These are phyloP conservation scores for Podaxis pistillaris DNA, from an alignment of 768 basidiomycete genomes.

Conservation along the genomic window DNA sequence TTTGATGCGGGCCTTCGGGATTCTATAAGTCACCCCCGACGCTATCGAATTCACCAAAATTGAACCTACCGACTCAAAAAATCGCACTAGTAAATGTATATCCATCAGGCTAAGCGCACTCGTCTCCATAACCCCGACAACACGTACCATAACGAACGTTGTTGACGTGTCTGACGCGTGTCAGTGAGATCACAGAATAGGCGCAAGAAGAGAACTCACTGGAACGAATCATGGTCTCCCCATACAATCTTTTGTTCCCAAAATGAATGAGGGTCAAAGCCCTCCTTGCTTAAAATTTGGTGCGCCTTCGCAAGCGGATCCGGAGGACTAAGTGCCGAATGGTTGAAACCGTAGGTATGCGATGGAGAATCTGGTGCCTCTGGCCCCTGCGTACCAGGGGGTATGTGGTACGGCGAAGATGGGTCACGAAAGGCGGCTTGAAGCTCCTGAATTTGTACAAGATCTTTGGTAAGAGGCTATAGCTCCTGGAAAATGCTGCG, in stretches of 20 bases:
- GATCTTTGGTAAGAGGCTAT: neutral
- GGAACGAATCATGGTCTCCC: conserved; percentile 80
- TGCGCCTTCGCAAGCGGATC: conserved; percentile 37
- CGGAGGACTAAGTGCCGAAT: conserved; percentile 5
- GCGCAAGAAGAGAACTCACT: conserved; percentile 43
- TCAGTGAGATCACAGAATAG: neutral
- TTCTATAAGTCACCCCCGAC: conserved; percentile 4
- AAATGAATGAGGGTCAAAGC: conserved; percentile 64
- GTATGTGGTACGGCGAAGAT: conserved; percentile 61
- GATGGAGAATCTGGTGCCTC: conserved; percentile 50
- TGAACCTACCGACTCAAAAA: conserved; percentile 62
- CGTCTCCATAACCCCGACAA: neutral
- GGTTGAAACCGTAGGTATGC: conserved; percentile 10
- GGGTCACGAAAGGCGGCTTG: conserved; percentile 63
- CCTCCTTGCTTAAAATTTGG: conserved; percentile 37
- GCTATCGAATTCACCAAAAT: neutral
- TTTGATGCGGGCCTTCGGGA: conserved; percentile 59
- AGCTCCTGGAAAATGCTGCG: neutral
- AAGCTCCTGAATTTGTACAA: conserved; percentile 45
- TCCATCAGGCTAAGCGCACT: neutral
- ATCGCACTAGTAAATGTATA: conserved; percentile 44
- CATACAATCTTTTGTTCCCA: conserved; percentile 78
- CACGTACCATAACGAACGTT: conserved; percentile 69
- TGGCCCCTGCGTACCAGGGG: conserved; percentile 59
- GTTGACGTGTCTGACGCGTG: conserved; percentile 62